Percentiles rank a stretch among this genome's conserved stretches.
Conservation (phyloP, 2,329 filamentous ascomycete species). For the Stachybotrys elegans region DNA sequence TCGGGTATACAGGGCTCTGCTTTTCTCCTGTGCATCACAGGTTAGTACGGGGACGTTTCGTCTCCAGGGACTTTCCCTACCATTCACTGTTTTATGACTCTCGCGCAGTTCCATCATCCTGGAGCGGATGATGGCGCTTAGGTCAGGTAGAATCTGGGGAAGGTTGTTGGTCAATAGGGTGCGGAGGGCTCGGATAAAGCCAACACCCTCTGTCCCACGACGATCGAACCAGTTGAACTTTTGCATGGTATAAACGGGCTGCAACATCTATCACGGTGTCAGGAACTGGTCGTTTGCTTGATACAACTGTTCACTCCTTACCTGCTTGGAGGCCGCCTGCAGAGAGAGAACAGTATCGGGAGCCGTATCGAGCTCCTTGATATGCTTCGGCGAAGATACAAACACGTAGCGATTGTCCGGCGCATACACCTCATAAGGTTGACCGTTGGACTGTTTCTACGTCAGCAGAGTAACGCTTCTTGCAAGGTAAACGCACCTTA, state of each 20-base stretch:
- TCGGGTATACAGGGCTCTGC: background rate
- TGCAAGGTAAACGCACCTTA: background rate
- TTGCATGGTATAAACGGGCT: conserved; percentile 5
- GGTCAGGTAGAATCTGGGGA: background rate
- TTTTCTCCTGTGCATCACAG: background rate
- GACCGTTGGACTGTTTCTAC: background rate
- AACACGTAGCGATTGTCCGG: conserved; percentile 2
- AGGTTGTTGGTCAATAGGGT: conserved; percentile 3
- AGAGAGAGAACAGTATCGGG: background rate
- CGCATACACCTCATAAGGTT: background rate
- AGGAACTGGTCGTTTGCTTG: background rate
- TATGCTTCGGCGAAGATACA: background rate
- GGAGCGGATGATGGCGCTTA: background rate
- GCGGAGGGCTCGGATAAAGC: conserved; percentile 2
- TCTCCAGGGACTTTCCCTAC: too few species aligned
- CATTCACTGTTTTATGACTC: background rate
- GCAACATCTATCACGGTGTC: conserved; percentile 2
- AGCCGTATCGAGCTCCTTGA: background rate
- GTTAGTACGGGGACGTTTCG: too few species aligned
- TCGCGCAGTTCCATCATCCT: background rate
- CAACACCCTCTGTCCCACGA: conserved; percentile 1
- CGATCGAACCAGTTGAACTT: conserved; percentile 4
- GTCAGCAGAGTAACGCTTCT: background rate
- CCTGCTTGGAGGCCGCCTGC: conserved; percentile 1
- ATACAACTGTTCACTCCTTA: background rate